phyloP scores from a whole-genome alignment of 495 filamentous ascomycete genomes.

The Jackrogersella multiformis region DNA sequence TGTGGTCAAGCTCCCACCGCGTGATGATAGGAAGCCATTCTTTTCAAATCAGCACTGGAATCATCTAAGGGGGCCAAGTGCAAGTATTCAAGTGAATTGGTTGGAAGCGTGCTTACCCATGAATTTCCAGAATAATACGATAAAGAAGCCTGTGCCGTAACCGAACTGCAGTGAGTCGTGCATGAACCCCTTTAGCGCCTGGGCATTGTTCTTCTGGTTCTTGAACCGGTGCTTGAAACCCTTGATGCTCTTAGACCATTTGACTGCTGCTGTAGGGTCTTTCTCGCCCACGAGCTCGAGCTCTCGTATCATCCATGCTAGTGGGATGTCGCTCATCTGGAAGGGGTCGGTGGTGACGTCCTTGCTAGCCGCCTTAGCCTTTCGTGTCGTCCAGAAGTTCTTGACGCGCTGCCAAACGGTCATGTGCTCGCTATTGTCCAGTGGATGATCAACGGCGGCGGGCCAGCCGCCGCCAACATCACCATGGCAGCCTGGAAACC shows the following conservation, averaged over 20 bases:
- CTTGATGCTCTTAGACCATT: conserved; percentile 30
- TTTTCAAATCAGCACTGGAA: conserved; percentile 22
- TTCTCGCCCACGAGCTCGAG: conserved; percentile 39
- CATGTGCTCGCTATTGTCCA: conserved; percentile 23
- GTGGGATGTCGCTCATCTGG: conserved; percentile 51
- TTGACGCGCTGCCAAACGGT: conserved; percentile 40
- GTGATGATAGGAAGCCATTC: conserved; percentile 52
- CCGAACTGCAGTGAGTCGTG: conserved; percentile 45
- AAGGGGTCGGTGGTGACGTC: conserved; percentile 35
- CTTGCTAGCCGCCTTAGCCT: conserved; percentile 25
- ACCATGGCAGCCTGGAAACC: conserved; percentile 50
- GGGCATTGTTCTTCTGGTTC: conserved; percentile 31
- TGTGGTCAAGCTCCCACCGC: conserved; percentile 46
- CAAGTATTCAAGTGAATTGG: neutral
- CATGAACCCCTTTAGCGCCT: conserved; percentile 36
- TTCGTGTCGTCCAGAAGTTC: conserved; percentile 40
- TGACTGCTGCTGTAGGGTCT: conserved; percentile 32
- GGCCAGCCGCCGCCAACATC: conserved; percentile 56
- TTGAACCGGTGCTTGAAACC: conserved; percentile 36
- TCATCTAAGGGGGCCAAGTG: neutral
- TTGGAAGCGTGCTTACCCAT: conserved; percentile 37
- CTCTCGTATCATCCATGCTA: conserved; percentile 56
- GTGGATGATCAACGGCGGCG: conserved; percentile 9
- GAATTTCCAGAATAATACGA: conserved; percentile 47
- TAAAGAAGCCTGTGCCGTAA: conserved; percentile 35